Evolutionary conservation across 2,329 filamentous ascomycete genomes (phyloP), one percentile per base, ranked within the genome.

Genomic region (Sclerotinia minor): DNA sequence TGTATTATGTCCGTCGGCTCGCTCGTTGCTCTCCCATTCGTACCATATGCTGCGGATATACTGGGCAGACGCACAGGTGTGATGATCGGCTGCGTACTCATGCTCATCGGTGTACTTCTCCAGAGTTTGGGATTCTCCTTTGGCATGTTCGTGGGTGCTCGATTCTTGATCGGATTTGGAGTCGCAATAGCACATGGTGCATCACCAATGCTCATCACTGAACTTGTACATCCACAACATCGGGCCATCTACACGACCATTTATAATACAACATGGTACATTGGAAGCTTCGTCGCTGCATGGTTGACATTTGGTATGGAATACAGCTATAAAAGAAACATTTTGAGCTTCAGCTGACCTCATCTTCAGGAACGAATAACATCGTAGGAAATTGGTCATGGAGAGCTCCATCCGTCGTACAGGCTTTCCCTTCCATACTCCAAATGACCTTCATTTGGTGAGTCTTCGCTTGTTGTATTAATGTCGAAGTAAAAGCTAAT

Each of bases 1-100:
- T 79, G 78, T 60, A 83, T 83, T 71, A 82, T 83, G 80, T 81
- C 80, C 53, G 78, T 84, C 58, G 83, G 83, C 65, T 81, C 80
- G 17, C 76, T 84, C 44, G 77, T 79, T 17, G 81, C 82, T 58
- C 77, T 84, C 21, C 80, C 81, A 5, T 76, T 83, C 57, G 80
- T 80, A 7, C 82, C 83, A 21, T 84, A 82, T 73, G 78, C 79
- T 29, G 81, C 82, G 38, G 83, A 84, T 78, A 73, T 78, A 44
- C 73, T 81, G 13, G 83, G 83, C 21, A 78, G 83, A 67, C 78
- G 80, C 58, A 76, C 78, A 71, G 82, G 81, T 70, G 79, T 84
- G 60, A 79, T 83, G 63, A 80, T 81, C 69, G 81, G 81, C 38
- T 80, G 80, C 64, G 24, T 77, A 2, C 79, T 82, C 71, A 82